These are phyloP conservation scores for Helotiales sp. DNA, from an alignment of 2,329 filamentous ascomycete genomes.

Conservation along the genomic window DNA sequence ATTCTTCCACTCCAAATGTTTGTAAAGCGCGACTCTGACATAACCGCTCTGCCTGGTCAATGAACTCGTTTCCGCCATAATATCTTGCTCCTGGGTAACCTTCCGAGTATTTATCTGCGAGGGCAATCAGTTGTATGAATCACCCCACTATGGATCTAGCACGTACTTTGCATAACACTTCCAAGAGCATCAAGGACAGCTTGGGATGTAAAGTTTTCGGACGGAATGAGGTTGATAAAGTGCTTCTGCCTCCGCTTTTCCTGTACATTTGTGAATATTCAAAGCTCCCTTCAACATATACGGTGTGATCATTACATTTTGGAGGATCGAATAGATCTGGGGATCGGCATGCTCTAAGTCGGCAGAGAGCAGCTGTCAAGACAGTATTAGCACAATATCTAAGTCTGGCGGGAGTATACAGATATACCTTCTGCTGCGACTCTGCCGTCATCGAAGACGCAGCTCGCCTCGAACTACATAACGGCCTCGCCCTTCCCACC, in stretches of 20 bases:
- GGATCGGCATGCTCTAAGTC: constrained; percentile 84
- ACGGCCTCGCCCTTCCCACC: constrained; percentile 23
- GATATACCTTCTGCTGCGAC: constrained; percentile 57
- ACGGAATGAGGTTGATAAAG: constrained; percentile 96
- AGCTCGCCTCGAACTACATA: constrained; percentile 28
- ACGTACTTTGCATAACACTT: constrained; percentile 90
- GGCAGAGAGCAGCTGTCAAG: constrained; percentile 70
- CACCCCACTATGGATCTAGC: constrained; percentile 29
- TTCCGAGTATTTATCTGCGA: constrained; percentile 91
- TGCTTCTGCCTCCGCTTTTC: constrained; percentile 97
- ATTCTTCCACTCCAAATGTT: constrained; percentile 78
- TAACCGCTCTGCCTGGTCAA: constrained; percentile 83
- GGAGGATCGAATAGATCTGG: constrained; percentile 82
- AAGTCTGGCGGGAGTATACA: background rate
- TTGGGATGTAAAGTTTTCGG: constrained; percentile 93
- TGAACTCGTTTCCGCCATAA: constrained; percentile 96
- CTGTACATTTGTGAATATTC: constrained; percentile 44
- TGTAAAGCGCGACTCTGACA: constrained; percentile 90
- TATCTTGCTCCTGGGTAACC: constrained; percentile 95
- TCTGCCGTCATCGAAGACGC: constrained; percentile 41
- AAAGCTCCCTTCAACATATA: background rate
- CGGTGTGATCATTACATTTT: constrained; percentile 68
- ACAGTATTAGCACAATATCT: constrained; percentile 14
- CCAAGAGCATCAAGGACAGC: constrained; percentile 88
- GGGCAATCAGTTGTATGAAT: constrained; percentile 40